Percentiles rank a stretch among this genome's conserved stretches.
phyloP scores from a whole-genome alignment of 2,329 filamentous ascomycete species.

The Aspergillus viridinutans region DNA sequence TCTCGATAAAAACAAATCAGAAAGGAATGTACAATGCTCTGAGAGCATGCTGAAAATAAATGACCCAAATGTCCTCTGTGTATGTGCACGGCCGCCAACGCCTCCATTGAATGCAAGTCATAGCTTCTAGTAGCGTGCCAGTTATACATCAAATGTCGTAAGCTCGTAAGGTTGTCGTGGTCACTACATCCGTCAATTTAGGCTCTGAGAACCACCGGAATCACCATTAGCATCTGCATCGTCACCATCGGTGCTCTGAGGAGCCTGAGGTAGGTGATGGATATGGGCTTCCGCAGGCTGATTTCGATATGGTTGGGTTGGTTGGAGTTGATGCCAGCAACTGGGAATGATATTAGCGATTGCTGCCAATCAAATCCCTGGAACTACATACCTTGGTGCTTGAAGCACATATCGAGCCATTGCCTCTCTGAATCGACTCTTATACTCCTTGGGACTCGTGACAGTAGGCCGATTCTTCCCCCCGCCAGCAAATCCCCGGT shows the following conservation, averaged over 20 bases:
- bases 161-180: neutral
- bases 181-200: neutral
- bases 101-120: neutral
- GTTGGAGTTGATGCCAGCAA: slow-evolving; percentile 46
- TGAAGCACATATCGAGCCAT: slow-evolving; percentile 77
- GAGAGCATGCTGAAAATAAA: neutral
- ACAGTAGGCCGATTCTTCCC: slow-evolving; percentile 86
- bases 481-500: slow-evolving; percentile 76
- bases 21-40: neutral
- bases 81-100: neutral
- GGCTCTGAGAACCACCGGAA: neutral
- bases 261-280: slow-evolving; percentile 11
- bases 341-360: slow-evolving; percentile 15
- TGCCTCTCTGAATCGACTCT: slow-evolving; percentile 88
- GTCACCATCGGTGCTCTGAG: slow-evolving; percentile 13
- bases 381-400: slow-evolving; percentile 43
- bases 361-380: slow-evolving; percentile 1
- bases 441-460: slow-evolving; percentile 96
- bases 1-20: neutral
- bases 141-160: neutral
- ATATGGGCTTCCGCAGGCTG: slow-evolving; percentile 19
- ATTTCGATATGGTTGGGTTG: slow-evolving; percentile 26
- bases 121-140: neutral
- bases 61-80: neutral
- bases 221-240: slow-evolving; percentile 8